phyloP scores from a whole-genome alignment of 805 yeast genomes.

The Cyberlindnera euphorbiiphila region DNA sequence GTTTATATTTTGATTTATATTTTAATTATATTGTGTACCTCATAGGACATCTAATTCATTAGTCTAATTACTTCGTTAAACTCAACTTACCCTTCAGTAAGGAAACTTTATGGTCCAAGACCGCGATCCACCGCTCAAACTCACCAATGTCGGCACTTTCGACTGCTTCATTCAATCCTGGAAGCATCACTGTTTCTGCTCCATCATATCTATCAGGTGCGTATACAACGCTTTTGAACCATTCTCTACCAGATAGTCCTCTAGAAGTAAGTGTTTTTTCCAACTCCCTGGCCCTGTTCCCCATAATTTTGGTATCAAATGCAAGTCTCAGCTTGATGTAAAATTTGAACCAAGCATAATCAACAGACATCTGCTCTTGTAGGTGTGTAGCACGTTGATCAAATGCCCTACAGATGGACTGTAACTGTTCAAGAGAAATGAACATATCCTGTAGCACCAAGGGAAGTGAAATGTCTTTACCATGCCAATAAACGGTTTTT shows the following conservation, averaged over 20 bases:
- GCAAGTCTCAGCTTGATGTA: constrained; percentile 56
- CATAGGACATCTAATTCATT: too few species aligned
- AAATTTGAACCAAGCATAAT: constrained; percentile 75
- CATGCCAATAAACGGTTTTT: constrained; percentile 5
- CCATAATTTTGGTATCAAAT: constrained; percentile 51
- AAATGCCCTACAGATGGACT: constrained; percentile 28
- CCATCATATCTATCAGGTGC: constrained; percentile 57
- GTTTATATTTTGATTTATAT: too few species aligned
- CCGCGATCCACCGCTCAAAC: constrained; percentile 13
- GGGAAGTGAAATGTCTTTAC: constrained; percentile 4
- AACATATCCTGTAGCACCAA: constrained; percentile 12
- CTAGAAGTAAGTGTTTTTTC: constrained; percentile 32
- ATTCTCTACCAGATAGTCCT: constrained; percentile 47
- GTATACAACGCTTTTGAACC: constrained; percentile 63
- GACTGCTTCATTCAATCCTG: constrained; percentile 57
- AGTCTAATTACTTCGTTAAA: background rate
- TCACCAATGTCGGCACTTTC: constrained; percentile 40
- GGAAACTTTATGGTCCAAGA: constrained; percentile 7
- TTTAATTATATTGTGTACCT: too few species aligned
- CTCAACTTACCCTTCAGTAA: constrained; percentile 8
- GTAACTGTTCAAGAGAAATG: constrained; percentile 6
- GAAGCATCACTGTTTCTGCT: constrained; percentile 47
- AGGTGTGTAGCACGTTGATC: constrained; percentile 47
- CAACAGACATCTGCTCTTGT: constrained; percentile 50
- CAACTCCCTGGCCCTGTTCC: constrained; percentile 36